A percentile compares a stretch with the other conserved stretches of the same genome.
These are phyloP conservation scores for Rhizophagus clarus DNA, from an alignment of 192 early-diverging fungal species.

Conservation along the genomic window DNA sequence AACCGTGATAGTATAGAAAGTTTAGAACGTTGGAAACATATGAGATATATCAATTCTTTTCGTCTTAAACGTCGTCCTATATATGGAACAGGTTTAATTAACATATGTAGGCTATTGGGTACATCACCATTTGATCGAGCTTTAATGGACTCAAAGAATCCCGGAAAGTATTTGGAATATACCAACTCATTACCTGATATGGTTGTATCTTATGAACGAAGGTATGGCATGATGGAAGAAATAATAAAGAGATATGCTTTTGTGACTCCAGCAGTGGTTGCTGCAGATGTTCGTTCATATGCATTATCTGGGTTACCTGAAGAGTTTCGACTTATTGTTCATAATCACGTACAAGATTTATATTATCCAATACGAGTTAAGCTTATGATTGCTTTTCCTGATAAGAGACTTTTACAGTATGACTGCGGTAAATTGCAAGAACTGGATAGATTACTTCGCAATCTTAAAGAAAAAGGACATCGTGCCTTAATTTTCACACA, in stretches of 20 bases:
- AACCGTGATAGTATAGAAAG: constrained; percentile 32
- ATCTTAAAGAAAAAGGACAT: constrained; percentile 60
- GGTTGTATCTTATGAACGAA: constrained; percentile 41
- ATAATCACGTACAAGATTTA: constrained; percentile 48
- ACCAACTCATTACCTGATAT: constrained; percentile 38
- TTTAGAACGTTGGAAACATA: constrained; percentile 44
- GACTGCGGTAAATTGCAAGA: constrained; percentile 82
- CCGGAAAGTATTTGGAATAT: constrained; percentile 38
- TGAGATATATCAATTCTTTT: constrained; percentile 48
- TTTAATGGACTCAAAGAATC: constrained; percentile 37
- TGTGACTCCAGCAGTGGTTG: constrained; percentile 57
- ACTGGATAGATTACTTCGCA: constrained; percentile 55
- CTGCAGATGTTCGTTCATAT: constrained; percentile 29
- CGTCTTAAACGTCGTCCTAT: constrained; percentile 42
- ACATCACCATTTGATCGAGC: constrained; percentile 1
- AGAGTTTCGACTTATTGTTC: constrained; percentile 24
- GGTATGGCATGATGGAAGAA: constrained; percentile 43
- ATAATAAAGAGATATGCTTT: constrained; percentile 59
- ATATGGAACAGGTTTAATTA: constrained; percentile 47
- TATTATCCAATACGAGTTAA: constrained; percentile 61
- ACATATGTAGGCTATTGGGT: constrained; percentile 33
- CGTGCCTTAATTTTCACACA: constrained; percentile 68
- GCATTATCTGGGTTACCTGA: constrained; percentile 32
- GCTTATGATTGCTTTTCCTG: constrained; percentile 79
- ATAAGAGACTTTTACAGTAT: constrained; percentile 80